Evolutionary conservation across 768 basidiomycete species (phyloP), one percentile per base, ranked within the genome.

Genomic region (Kwoniella pini): DNA sequence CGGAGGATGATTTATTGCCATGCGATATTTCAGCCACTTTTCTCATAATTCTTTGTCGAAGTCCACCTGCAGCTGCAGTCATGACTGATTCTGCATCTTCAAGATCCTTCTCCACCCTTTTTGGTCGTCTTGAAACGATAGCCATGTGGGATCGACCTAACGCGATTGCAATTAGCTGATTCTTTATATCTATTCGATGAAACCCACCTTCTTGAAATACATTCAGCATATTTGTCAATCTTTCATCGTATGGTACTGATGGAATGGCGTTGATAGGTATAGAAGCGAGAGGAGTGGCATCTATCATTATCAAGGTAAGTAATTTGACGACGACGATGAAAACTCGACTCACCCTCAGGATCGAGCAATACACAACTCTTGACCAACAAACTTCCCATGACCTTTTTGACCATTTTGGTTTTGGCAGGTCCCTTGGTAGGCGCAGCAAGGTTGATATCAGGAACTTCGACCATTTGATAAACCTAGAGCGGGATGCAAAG

Each of bases 91-190:
- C 76, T 1, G 63, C 72, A 58, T 76, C 70, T 45, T 65, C 65
- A 21, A 57, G 55, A 30, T 78, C 71, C 17, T 70, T 62, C 44
- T 71, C 86, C 52, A 86, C 87, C 19, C 64, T 51, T 11, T 57
- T 48, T 15, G 65, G 63, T 67, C 88, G 85, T 44, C 89, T 85
- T 63, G 86, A 86, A 54, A 93, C 90, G 67, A 94, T 88, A 21
- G 91, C 91, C 85, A 95, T 93, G 74, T 95, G 91, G 40, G 88
- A 90, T 28, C 90, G 83, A 3, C 90, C 53, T 56, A n/a, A n/a
- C n/a, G n/a, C n/a, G 49, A 19, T 5, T 36, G 22, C 7, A 17
- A 27, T 55, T 26, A 51, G 54, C 54, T 15, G 31, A 26, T 21
- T 21, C 6, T 22, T 45, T 4, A 44, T 24, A n/a, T 30, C 38